Percentiles rank a stretch among this genome's conserved stretches.
Evolutionary conservation across 148 eudicot genomes (phyloP).

Genomic region (Spergularia marina): DNA sequence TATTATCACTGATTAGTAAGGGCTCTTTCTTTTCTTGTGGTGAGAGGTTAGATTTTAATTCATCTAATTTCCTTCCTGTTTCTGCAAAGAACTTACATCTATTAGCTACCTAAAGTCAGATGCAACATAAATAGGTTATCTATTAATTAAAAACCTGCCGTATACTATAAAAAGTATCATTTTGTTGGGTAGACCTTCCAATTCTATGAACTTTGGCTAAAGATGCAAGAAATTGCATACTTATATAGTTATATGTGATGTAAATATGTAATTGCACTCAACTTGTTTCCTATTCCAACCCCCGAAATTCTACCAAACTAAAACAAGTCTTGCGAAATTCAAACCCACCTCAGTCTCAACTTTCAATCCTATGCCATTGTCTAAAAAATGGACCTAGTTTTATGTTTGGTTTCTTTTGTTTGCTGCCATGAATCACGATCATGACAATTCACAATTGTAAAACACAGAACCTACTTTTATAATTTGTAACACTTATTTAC

Average conservation of each 20-base stretch:
- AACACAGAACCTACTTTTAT: too few relatives aligned
- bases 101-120: constrained; percentile 27
- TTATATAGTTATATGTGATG: constrained; percentile 16
- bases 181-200: constrained; percentile 22
- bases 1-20: neutral
- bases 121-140: constrained; percentile 19
- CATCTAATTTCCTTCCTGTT: constrained; percentile 24
- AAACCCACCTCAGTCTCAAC: neutral
- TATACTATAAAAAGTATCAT: neutral
- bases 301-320: constrained; percentile 33
- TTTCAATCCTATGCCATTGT: neutral
- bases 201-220: constrained; percentile 23
- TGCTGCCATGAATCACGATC: constrained; percentile 16
- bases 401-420: constrained; percentile 30
- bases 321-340: constrained; percentile 20
- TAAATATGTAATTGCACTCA: constrained; percentile 23
- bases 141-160: neutral
- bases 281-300: constrained; percentile 9
- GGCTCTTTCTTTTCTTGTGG: constrained; percentile 8
- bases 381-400: constrained; percentile 28
- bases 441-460: constrained; percentile 7
- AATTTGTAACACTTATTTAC: too few relatives aligned
- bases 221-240: constrained; percentile 31
- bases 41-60: neutral
- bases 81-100: constrained; percentile 30